Percentiles rank a stretch among this genome's conserved stretches.
Evolutionary conservation across 78 protist species (phyloP).

Genomic region (Dictyostelium capitatum): DNA sequence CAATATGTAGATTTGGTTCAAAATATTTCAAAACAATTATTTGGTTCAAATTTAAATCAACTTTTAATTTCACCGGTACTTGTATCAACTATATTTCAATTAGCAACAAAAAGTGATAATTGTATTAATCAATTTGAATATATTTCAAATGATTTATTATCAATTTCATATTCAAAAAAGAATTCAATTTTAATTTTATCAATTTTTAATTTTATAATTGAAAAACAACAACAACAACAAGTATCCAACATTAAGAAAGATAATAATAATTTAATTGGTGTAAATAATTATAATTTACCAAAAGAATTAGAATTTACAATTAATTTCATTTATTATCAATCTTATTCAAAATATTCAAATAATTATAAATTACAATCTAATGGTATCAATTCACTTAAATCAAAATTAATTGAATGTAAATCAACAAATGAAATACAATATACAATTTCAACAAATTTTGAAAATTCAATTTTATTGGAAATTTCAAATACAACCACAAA

Average conservation of each 20-base stretch:
- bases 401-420: neutral
- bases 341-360: neutral
- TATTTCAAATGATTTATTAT: neutral
- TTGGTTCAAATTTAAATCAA: constrained; percentile 5
- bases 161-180: neutral
- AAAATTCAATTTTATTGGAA: neutral
- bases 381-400: neutral
- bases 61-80: constrained; percentile 30
- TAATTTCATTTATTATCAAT: constrained; percentile 7
- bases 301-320: neutral
- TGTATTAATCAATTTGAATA: neutral
- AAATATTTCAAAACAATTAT: constrained; percentile 2
- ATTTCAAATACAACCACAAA: neutral
- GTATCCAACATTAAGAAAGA: too few species aligned
- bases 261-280: neutral
- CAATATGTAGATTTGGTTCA: constrained; percentile 50
- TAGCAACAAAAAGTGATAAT: neutral
- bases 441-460: neutral
- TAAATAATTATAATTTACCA: neutral
- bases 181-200: neutral
- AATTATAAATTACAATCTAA: neutral
- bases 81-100: constrained; percentile 12
- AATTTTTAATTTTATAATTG: constrained; percentile 7
- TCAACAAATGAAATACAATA: neutral
- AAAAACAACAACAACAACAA: constrained; percentile 9